Evolutionary conservation across 345 rosid genomes (phyloP), one percentile per base, ranked within the genome.

Genomic region (Hibiscus tridactylites): DNA sequence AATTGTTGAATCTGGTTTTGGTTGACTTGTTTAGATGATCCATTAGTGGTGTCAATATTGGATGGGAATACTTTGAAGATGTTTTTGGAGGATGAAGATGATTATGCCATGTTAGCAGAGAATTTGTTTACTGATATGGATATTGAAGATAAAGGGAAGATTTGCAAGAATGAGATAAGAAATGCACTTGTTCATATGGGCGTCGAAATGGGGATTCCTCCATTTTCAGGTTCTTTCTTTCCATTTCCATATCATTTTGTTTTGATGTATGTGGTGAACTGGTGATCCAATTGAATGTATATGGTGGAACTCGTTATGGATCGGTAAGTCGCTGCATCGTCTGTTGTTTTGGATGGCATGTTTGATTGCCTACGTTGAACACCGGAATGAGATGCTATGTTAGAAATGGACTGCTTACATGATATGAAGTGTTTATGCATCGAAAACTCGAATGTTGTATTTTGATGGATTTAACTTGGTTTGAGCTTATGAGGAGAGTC

Each of bases 21-120:
- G 58, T 56, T 65, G 74, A 24, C 24, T 57, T 61, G 13, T 29
- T 60, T 73, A 91, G 98, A 85, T 72, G 75, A 87, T 78, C 98
- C 97, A 16, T 46, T 93, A 65, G 84, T 82, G 75, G 82, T 87
- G 1, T 85, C 96, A 3, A 58, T 87, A 57, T 75, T 91, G 72
- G 87, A 93, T 79, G 98, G 97, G 83, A 87, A 74, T 42, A 79
- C 82, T n/a, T 70, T 89, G 83, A 79, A 79, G 74, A 16, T 84
- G 52, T 81, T 81, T 71, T 74, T 89, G 80, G 93, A 91, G 75
- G 98, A 93, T 60, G 98, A 93, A 73, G 98, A 93, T 79, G 98
- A 93, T 78, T 91, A 91, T 70, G 97, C 98, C 1, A 86, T 93
- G 98, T 71, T 93, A 67, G 97, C 97, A 0, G 98, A 93, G 88